Evolutionary conservation across 2,329 filamentous ascomycete genomes (phyloP), one percentile per base, ranked within the genome.

Genomic region (Sclerotinia sclerotiorum): DNA sequence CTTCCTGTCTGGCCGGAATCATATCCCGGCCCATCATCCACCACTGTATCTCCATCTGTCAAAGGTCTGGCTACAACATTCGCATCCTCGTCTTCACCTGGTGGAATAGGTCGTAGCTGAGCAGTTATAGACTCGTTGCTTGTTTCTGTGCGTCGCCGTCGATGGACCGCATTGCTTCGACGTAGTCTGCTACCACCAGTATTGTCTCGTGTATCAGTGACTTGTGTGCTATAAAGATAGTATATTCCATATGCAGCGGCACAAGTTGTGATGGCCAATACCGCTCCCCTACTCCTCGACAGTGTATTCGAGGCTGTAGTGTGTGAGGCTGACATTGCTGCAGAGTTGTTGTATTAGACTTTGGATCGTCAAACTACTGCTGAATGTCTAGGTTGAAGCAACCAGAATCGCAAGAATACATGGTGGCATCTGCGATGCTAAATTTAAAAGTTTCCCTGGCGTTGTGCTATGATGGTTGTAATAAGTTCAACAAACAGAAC

Each of bases 161-260:
- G 84, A 70, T 88, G 87, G 49, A 91, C 76, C 15, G 90, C 89
- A 78, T 91, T 91, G 76, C 88, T 89, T 70, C 90, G 82, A 72
- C 86, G 89, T 42, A 92, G 79, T 19, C 74, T 71, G 32, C 46
- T 44, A 10, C 48, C 51, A n/a, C 24, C 27, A 42, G 32, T 17
- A 13, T 32, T 29, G 6, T 29, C 49, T 54, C 32, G n/a, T 21
- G 24, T 17, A 32, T 21, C 55, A 17, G 44, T 7, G 46, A 5
- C 44, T 52, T 62, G 27, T 67, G 72, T 77, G 67, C 73, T 78
- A 76, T 88, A 90, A 73, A 87, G 79, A 68, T 87, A 84, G 75
- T 87, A 91, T 68, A 84, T 82, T 67, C 85, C 79, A 61, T 85
- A 87, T 15, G 82, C 83, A 55, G 86, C 84, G 1, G 86, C 84